Percentiles rank a stretch among this genome's conserved stretches.
Evolutionary conservation across 257 asterid genomes (phyloP).

Genomic region (Cordia subcordata): DNA sequence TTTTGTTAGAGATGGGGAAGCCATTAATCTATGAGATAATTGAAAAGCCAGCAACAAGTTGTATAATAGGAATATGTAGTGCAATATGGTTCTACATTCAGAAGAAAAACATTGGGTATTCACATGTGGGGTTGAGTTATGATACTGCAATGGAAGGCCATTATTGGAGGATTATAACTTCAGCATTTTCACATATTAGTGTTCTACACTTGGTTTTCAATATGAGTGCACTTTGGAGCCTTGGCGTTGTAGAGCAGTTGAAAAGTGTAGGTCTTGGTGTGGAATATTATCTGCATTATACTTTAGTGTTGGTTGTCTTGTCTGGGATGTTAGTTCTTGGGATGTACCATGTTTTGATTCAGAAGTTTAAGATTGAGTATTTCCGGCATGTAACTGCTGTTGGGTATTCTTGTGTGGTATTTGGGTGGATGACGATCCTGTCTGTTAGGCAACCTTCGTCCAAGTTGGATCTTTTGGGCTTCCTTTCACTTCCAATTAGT

Average conservation of each 20-base stretch:
- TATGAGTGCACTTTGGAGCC: slow-evolving; percentile 96
- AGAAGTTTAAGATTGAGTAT: slow-evolving; percentile 70
- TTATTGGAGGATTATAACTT: slow-evolving; percentile 86
- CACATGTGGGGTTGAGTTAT: slow-evolving; percentile 86
- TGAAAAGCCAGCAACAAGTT: slow-evolving; percentile 94
- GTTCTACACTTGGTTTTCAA: slow-evolving; percentile 87
- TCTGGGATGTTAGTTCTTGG: slow-evolving; percentile 83
- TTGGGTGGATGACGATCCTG: slow-evolving; percentile 98
- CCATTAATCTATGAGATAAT: slow-evolving; percentile 73
- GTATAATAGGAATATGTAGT: slow-evolving; percentile 67
- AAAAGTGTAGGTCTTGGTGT: slow-evolving; percentile 72
- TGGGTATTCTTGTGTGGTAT: slow-evolving; percentile 97
- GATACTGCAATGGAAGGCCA: slow-evolving; percentile 83
- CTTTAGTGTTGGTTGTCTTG: slow-evolving; percentile 63
- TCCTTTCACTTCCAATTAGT: slow-evolving; percentile 91
- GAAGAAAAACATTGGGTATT: slow-evolving; percentile 79
- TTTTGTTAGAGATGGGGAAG: slow-evolving; percentile 64
- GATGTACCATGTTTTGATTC: slow-evolving; percentile 71
- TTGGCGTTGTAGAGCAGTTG: slow-evolving; percentile 71
- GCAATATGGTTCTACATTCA: slow-evolving; percentile 83
- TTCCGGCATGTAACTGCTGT: slow-evolving; percentile 91
- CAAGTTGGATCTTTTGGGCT: slow-evolving; percentile 84
- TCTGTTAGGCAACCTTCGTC: slow-evolving; percentile 81
- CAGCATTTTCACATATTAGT: slow-evolving; percentile 92
- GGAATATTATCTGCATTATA: slow-evolving; percentile 76